Base-by-base conservation (phyloP, 2,329 filamentous ascomycete species). In the Periconia sp. region DNA sequence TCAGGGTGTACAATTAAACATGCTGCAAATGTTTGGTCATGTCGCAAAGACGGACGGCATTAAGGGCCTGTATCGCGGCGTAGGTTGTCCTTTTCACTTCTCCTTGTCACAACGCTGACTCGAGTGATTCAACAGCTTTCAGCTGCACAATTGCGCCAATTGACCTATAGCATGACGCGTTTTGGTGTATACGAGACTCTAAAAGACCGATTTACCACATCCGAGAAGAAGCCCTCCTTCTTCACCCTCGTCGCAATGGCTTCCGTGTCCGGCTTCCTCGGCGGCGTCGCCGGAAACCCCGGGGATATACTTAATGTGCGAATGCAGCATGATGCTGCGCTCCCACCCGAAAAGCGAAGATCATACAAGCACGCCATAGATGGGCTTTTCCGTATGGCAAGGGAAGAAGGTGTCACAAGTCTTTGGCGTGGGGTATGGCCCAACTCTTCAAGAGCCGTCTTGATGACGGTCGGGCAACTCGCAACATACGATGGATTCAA, bases 161-260 rank as follows among this genome's bases (percentile, higher is more conserved):
- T 74, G 40, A 97, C 94, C 46, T 99, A 99, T 77, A 94, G 88
- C 46, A 99, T 94, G 36, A 94, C 91, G 25, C 89, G 94, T 35
- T 99, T 99, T 75, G 94, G 91, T 53, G 85, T 96, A 53, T 99
- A 99, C 78, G 94, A 97, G 74, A 85, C 95, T 57, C 79, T 97
- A 46, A 99, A 99, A 74, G 75, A 81, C 17, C 81, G 80, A 37
- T 79, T 86, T 64, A 82, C 83, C 25, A 75, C 78, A 6, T 53
- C 72, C 22, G 65, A 68, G 2, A 59, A 65, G 3, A 68, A 77
- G 38, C 87, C 91, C 3, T 84, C 87, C 2, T 85, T 96, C 59
- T 77, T 84, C 9, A 78, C 83, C n/a, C 85, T 99, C 8, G 80
- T 96, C 52, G 88, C 82, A 54, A 88, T 97, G 71, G 89, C 92